Conservation (phyloP, 495 filamentous ascomycete genomes). For the Talaromyces nanjingensis region DNA sequence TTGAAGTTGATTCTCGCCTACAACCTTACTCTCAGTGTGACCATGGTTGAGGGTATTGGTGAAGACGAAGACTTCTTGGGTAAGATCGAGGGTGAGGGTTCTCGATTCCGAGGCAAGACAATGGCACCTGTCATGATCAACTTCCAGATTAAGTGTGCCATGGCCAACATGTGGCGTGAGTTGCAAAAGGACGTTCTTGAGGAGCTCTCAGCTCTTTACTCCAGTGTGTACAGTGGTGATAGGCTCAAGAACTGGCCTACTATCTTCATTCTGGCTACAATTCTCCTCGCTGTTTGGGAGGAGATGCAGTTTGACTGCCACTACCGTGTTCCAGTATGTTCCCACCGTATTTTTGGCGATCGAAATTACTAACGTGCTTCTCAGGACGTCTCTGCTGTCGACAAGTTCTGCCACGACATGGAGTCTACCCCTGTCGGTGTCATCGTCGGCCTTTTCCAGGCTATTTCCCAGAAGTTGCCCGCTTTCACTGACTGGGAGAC, state of each 20-base stretch:
- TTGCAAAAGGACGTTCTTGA: conserved; percentile 89
- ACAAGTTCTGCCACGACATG: conserved; percentile 93
- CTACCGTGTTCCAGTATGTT: conserved; percentile 66
- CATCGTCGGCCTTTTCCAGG: conserved; percentile 89
- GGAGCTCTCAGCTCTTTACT: conserved; percentile 83
- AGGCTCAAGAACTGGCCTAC: conserved; percentile 96
- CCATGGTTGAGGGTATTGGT: conserved; percentile 81
- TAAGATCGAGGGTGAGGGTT: conserved; percentile 68
- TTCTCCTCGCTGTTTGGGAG: conserved; percentile 88
- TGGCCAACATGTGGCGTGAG: conserved; percentile 94
- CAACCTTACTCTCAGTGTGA: conserved; percentile 86
- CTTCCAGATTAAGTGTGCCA: conserved; percentile 92
- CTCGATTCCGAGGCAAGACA: conserved; percentile 78
- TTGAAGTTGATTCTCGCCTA: conserved; percentile 88
- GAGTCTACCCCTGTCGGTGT: conserved; percentile 89
- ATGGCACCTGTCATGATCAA: conserved; percentile 96
- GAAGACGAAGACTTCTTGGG: conserved; percentile 71
- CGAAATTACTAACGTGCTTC: neutral
- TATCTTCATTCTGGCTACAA: conserved; percentile 89
- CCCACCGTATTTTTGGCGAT: neutral
- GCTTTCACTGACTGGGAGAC: conserved; percentile 89
- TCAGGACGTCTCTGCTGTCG: conserved; percentile 65
- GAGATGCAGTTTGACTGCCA: conserved; percentile 96
- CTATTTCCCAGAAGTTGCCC: conserved; percentile 90
- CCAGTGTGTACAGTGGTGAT: conserved; percentile 87